Conservation (phyloP, 148 eudicot species). For the Camellia japonica region DNA sequence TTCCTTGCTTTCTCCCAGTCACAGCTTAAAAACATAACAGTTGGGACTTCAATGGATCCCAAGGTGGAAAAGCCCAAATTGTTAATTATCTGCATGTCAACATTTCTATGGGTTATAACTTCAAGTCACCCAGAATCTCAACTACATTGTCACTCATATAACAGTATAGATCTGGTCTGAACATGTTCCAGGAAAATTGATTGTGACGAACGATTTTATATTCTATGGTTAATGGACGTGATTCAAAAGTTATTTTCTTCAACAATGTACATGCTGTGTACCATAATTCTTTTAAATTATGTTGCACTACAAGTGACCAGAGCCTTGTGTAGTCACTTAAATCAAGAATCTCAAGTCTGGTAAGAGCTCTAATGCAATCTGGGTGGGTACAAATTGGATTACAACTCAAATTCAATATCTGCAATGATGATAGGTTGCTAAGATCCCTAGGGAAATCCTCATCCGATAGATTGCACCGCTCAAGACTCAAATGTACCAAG, state of each 20-base stretch:
- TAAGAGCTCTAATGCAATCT: not conserved
- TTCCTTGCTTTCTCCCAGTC: too few species aligned
- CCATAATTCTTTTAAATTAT: not conserved
- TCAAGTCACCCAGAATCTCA: too few species aligned
- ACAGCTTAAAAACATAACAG: too few species aligned
- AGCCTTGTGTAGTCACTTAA: not conserved
- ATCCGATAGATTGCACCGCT: not conserved
- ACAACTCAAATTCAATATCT: not conserved
- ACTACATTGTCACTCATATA: too few species aligned
- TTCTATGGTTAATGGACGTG: not conserved
- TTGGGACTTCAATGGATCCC: too few species aligned
- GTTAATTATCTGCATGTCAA: too few species aligned
- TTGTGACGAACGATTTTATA: too few species aligned
- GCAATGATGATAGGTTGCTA: not conserved
- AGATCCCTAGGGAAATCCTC: not conserved
- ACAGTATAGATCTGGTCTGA: too few species aligned
- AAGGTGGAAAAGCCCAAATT: too few species aligned
- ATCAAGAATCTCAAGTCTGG: not conserved
- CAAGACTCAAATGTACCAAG: not conserved
- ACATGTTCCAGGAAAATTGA: too few species aligned
- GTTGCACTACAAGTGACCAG: not conserved
- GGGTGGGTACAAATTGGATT: not conserved
- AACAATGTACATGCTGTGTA: not conserved
- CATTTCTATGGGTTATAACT: too few species aligned
- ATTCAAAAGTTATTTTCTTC: not conserved